Conservation (phyloP, 2,329 filamentous ascomycete species). For the Curvularia hawaiiensis region DNA sequence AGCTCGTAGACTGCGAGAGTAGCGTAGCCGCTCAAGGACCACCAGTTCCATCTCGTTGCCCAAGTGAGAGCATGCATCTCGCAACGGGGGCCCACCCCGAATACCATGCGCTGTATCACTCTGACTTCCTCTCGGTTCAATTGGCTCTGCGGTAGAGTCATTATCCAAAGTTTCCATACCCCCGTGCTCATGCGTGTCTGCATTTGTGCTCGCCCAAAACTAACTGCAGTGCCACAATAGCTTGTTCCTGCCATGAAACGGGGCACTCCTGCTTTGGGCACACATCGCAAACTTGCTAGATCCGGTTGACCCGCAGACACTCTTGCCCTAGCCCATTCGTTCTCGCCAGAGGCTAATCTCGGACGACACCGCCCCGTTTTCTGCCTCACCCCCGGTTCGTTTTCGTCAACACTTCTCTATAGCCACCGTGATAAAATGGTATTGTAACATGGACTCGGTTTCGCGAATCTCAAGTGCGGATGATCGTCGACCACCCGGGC, state of each 20-base stretch:
- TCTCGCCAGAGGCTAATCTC: background rate
- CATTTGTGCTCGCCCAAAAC: background rate
- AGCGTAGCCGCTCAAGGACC: background rate
- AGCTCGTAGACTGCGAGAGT: background rate
- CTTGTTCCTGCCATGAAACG: background rate
- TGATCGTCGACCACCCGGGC: conserved; percentile 10
- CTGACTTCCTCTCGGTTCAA: background rate
- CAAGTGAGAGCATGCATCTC: background rate
- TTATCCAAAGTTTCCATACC: background rate
- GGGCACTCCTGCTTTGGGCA: background rate
- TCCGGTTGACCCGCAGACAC: background rate
- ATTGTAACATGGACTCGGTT: conserved; percentile 12
- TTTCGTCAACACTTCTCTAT: background rate
- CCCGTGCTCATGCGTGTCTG: background rate
- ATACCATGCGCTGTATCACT: background rate
- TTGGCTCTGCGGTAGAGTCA: background rate
- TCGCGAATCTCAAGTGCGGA: conserved; percentile 14
- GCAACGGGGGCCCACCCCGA: background rate
- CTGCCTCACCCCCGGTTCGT: background rate
- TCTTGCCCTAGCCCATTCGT: background rate
- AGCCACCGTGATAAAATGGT: background rate
- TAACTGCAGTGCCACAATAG: background rate
- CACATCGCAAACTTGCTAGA: background rate
- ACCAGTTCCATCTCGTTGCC: background rate
- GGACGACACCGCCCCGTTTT: background rate